Base-by-base conservation (phyloP, 768 basidiomycete species). In the Trametes cubensis region DNA sequence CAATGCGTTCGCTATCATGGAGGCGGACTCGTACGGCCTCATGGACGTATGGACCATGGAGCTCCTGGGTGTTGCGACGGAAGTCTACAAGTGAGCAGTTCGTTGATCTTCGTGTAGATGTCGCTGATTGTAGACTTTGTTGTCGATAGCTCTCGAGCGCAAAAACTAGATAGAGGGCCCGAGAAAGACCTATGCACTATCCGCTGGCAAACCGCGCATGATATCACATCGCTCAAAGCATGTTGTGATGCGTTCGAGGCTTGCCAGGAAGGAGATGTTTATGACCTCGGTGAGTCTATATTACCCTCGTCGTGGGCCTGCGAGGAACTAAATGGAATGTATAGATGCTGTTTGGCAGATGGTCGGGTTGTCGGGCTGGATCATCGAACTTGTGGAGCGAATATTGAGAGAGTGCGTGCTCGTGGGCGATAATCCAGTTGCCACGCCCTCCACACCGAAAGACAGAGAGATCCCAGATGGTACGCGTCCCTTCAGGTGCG, bases 341-440 rank as follows among this genome's bases (percentile, higher is more conserved):
- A 23, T 26, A 93, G 90, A 85, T 55, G 83, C 87, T 39, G 80
- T 85, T 26, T 92, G 91, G 91, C 86, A 88, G 64, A 78, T 92
- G 15, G 82, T 86, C 48, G 82, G 81, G 10, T 68, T 91, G 48
- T 83, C 81, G 0, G 76, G 74, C 8, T 93, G 89, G 89, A 70
- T 83, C 46, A 75, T 90, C 26, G 73, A 74, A 38, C 85, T 90
- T 65, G 63, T 85, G 20, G 88, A 89, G 70, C 81, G 75, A 54
- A 70, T 93, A 5, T 71, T 91, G 72, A 88, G 83, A 56, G 80
- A 79, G 60, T 82, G 79, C 39, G 70, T 83, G 1, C 72, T 75
- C 50, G 69, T 75, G 2, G 72, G 69, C 4, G 77, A 77, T 42
- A 55, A 55, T 10, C 52, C 53, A 13, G 67, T 10, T 1, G 58